Evolutionary conservation across 192 early-diverging fungal species (phyloP).

Genomic region (Jimgerdemannia flammicorona): DNA sequence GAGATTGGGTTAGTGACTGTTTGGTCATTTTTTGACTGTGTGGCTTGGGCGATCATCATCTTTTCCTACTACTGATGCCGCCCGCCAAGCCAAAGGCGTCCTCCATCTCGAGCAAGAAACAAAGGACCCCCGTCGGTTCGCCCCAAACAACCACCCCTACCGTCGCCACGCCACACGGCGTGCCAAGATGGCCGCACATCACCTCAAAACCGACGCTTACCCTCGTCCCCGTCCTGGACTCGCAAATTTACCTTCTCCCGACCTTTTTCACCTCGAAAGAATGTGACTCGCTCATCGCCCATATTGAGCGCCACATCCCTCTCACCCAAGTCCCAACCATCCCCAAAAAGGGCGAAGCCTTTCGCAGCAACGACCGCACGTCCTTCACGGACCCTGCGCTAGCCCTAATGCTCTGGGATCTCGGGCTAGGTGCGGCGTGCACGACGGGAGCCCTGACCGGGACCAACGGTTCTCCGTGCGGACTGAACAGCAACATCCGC

Average conservation of each 20-base stretch:
- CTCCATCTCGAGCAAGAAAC: neutral
- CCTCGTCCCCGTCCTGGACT: neutral
- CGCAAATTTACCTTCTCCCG: slow-evolving; percentile 30
- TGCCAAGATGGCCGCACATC: neutral
- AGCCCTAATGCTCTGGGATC: slow-evolving; percentile 22
- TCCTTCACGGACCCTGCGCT: slow-evolving; percentile 21
- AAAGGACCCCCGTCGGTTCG: neutral
- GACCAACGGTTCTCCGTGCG: slow-evolving; percentile 5
- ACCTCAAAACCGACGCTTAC: neutral
- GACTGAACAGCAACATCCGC: slow-evolving; percentile 37
- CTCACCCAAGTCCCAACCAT: slow-evolving; percentile 11
- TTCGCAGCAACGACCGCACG: slow-evolving; percentile 37
- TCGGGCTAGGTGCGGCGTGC: slow-evolving; percentile 10
- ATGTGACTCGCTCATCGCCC: slow-evolving; percentile 26
- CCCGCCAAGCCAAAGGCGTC: neutral
- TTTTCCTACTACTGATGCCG: too few relatives aligned
- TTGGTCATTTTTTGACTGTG: too few relatives aligned
- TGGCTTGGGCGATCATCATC: too few relatives aligned
- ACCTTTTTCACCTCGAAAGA: slow-evolving; percentile 34
- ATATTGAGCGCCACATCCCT: slow-evolving; percentile 29
- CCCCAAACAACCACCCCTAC: neutral
- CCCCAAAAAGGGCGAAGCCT: slow-evolving; percentile 37
- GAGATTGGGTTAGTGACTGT: too few relatives aligned
- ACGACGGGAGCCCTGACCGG: neutral
- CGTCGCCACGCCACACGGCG: neutral